These are phyloP conservation scores for Alnus rubra DNA, from an alignment of 306 rosid species.

Conservation along the genomic window DNA sequence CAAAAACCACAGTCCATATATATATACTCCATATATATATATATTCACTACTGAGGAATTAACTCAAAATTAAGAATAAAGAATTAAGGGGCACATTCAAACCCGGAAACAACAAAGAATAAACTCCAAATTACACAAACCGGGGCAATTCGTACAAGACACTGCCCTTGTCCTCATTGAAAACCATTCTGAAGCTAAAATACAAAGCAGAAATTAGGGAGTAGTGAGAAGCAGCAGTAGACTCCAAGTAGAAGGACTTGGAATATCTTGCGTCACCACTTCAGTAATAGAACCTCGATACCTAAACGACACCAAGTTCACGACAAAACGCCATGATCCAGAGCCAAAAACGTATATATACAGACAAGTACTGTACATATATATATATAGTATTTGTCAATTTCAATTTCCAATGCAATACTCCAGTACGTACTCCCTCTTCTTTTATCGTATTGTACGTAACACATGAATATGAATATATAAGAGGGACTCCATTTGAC, in stretches of 20 bases:
- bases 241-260: constrained; percentile 13
- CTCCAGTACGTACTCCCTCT: neutral
- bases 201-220: constrained; percentile 43
- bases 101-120: constrained; percentile 31
- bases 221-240: constrained; percentile 23
- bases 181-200: constrained; percentile 31
- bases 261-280: constrained; percentile 36
- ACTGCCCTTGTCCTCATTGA: constrained; percentile 33
- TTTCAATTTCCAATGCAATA: constrained; percentile 39
- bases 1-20: neutral
- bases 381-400: neutral
- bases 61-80: constrained; percentile 5
- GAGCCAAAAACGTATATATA: constrained; percentile 24
- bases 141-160: constrained; percentile 23
- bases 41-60: no score
- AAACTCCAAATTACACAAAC: constrained; percentile 30
- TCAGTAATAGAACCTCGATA: constrained; percentile 37
- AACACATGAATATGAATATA: neutral
- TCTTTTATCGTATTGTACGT: neutral
- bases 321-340: constrained; percentile 49
- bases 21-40: no score
- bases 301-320: constrained; percentile 43
- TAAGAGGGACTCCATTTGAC: constrained; percentile 44
- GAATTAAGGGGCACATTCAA: constrained; percentile 21
- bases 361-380: neutral